Percentiles rank a stretch among this genome's conserved stretches.
These are phyloP conservation scores for Inga oerstediana DNA, from an alignment of 306 rosid species.

Conservation along the genomic window DNA sequence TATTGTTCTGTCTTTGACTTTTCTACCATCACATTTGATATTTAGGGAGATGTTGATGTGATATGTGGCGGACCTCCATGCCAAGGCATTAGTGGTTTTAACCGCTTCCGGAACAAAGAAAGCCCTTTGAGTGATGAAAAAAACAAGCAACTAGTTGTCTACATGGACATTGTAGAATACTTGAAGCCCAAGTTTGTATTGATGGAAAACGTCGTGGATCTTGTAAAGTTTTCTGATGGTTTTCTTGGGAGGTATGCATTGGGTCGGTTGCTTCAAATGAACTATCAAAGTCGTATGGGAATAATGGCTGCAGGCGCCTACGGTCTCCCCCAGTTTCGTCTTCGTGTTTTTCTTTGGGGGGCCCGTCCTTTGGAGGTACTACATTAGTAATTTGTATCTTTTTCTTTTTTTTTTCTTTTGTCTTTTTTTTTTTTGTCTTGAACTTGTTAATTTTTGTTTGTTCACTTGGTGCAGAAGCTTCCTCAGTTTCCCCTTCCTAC, in stretches of 20 bases:
- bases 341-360: slow-evolving; percentile 92
- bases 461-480: slow-evolving; percentile 49
- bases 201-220: slow-evolving; percentile 91
- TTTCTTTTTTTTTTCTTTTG: background rate
- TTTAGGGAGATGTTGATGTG: slow-evolving; percentile 74
- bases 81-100: slow-evolving; percentile 93
- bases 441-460: background rate
- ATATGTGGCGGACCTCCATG: slow-evolving; percentile 97
- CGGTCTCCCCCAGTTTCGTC: slow-evolving; percentile 91
- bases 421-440: too few relatives aligned
- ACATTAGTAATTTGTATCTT: background rate
- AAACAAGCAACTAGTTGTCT: slow-evolving; percentile 75
- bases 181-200: slow-evolving; percentile 69
- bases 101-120: slow-evolving; percentile 64
- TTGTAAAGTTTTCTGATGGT: slow-evolving; percentile 73
- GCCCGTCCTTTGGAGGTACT: slow-evolving; percentile 86
- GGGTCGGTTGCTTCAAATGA: slow-evolving; percentile 84
- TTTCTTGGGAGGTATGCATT: slow-evolving; percentile 91
- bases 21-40: background rate
- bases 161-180: slow-evolving; percentile 72
- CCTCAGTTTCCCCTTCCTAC: slow-evolving; percentile 89
- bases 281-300: slow-evolving; percentile 86
- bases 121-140: slow-evolving; percentile 80
- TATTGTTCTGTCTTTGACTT: background rate
- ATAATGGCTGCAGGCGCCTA: slow-evolving; percentile 88